phyloP scores from a whole-genome alignment of 1,139 yeast genomes.

The Kluyveromyces marxianus region DNA sequence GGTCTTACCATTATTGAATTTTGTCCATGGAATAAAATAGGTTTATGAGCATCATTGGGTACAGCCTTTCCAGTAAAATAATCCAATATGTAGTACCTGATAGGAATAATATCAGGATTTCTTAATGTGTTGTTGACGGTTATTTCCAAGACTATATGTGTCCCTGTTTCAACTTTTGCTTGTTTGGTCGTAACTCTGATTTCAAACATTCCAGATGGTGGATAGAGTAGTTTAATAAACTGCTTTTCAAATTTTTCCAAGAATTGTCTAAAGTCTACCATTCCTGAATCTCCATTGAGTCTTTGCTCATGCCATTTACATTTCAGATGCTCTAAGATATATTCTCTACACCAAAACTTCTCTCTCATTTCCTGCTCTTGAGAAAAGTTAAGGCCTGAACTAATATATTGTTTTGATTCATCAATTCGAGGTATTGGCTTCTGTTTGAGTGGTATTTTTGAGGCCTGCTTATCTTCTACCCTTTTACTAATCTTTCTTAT shows the following conservation, averaged over 20 bases:
- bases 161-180: conserved; percentile 12
- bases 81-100: conserved; percentile 19
- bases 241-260: conserved; percentile 20
- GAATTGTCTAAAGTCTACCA: conserved; percentile 23
- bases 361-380: conserved; percentile 47
- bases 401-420: conserved; percentile 67
- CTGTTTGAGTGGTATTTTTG: conserved; percentile 28
- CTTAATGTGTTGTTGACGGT: conserved; percentile 6
- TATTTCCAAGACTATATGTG: conserved; percentile 9
- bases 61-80: conserved; percentile 20
- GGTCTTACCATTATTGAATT: not conserved
- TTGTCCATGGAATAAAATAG: conserved; percentile 3
- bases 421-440: conserved; percentile 63
- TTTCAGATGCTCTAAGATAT: conserved; percentile 46
- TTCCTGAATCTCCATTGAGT: conserved; percentile 16
- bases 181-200: conserved; percentile 14
- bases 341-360: conserved; percentile 74
- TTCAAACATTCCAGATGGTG: conserved; percentile 15
- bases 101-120: conserved; percentile 4
- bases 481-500: conserved; percentile 45
- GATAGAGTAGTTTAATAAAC: conserved; percentile 19
- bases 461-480: too few species aligned
- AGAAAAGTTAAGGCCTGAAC: conserved; percentile 47
- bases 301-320: conserved; percentile 52
- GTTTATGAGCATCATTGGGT: conserved; percentile 15